phyloP scores from a whole-genome alignment of 805 yeast species.

The Wickerhamiella siamensis region DNA sequence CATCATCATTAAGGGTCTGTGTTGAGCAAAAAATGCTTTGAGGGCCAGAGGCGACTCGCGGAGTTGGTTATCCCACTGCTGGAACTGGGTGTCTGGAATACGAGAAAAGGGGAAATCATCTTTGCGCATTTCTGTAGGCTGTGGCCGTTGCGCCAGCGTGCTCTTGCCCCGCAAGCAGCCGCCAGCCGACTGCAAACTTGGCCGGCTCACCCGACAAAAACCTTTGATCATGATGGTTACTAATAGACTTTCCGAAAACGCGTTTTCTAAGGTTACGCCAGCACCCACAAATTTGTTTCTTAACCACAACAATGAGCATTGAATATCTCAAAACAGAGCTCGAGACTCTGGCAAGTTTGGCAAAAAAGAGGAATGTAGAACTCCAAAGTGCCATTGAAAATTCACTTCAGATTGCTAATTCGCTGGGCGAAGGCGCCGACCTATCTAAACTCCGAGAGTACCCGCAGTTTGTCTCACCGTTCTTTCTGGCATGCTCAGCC shows the following conservation, averaged over 20 bases:
- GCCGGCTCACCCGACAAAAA: neutral
- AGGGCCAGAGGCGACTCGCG: conserved; percentile 17
- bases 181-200: neutral
- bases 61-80: conserved; percentile 16
- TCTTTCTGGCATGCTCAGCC: conserved; percentile 55
- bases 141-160: conserved; percentile 4
- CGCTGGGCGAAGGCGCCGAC: conserved; percentile 8
- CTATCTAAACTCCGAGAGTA: conserved; percentile 15
- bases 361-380: conserved; percentile 58
- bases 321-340: conserved; percentile 39
- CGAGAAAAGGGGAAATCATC: conserved; percentile 16
- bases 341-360: conserved; percentile 44
- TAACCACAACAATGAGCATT: conserved; percentile 21
- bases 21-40: conserved; percentile 34
- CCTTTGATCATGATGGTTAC: conserved; percentile 2
- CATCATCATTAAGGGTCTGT: conserved; percentile 32
- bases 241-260: neutral
- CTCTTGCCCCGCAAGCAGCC: conserved; percentile 6
- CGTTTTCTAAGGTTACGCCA: no score
- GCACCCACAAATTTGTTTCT: neutral
- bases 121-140: neutral
- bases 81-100: conserved; percentile 12
- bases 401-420: conserved; percentile 13
- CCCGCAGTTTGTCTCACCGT: conserved; percentile 50
- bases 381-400: conserved; percentile 31